Evolutionary conservation across 768 basidiomycete species (phyloP), one percentile per base, ranked within the genome.

Genomic region (Mycena chlorophos): DNA sequence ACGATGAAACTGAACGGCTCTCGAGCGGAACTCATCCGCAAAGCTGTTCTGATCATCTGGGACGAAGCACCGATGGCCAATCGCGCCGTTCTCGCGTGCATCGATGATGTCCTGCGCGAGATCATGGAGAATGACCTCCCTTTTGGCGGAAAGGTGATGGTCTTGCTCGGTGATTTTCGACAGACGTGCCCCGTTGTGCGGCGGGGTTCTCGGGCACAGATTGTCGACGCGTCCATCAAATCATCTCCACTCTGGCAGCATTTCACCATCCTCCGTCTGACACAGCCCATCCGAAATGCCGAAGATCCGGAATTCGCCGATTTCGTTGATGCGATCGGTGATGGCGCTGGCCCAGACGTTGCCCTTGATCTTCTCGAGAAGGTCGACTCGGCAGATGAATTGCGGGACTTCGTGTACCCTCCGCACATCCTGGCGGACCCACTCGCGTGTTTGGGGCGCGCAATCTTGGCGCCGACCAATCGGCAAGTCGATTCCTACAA

Each of bases 401-500:
- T 64, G 6, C 57, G 63, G 8, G n/a, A 55, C 27, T 66, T 63
- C 23, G 59, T 68, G 0, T 68, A 64, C 26, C 73, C 40, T 19
- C 34, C 63, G 16, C 61, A 69, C 43, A 63, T 73, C 10, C 50
- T 67, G 0, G 5, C 2, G 0, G 55, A 71, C 29, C 69, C 73
- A 5, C 25, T 46, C 0, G 38, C 30, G 0, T 72, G 73, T 43
- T 54, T 71, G 6, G 50, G 54, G 34, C 69, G 70, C 10, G 60
- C 69, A 0, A 73, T 78, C 54, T 68, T 78, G 10, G 70, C 72
- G 0, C 75, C 74, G 5, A 72, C 68, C 4, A 76, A 76, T 50
- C 37, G 40, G 0, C 68, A 73, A 45, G 70, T 75, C 10, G 70
- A 74, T 38, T 49, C 47, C 2, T 75, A 71, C 63, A 77, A 77